Evolutionary conservation across 2,329 filamentous ascomycete genomes (phyloP), one percentile per base, ranked within the genome.

Genomic region (Alternaria sp.): DNA sequence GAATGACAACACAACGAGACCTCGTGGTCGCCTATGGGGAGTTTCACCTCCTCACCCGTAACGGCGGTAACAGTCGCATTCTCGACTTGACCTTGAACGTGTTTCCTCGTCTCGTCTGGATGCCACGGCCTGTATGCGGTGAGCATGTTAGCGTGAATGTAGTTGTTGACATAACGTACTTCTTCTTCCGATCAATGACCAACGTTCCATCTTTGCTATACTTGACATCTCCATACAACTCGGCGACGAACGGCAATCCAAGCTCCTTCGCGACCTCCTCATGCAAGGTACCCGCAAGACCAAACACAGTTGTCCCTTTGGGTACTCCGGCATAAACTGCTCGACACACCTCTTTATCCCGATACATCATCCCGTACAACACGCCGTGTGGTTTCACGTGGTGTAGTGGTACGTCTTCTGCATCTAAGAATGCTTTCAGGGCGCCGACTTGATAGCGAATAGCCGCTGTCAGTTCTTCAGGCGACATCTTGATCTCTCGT

Each of bases 341-440:
- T 44, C 79, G 78, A 34, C 84, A 85, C 3, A 83, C 77, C 12
- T 85, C 83, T 52, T 79, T 78, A 63, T 86, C 82, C 60, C 84
- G 73, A 62, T 81, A 83, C 78, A 84, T 85, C 83, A 86, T 85
- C 5, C 84, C 84, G 68, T 87, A 89, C 2, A 89, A 78, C 22
- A 85, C 82, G 5, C 87, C 86, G 57, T 89, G 87, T 3, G 87
- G 86, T 71, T 88, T 90, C 41, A 90, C 84, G 65, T 90, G 88
- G 65, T 87, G 81, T 26, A 90, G 74, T 14, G 80, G 76, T 7
- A 89, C 75, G 14, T 80, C 81, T 66, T 89, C 87, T 0, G 81
- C 82, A 34, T 86, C 83, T 3, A 90, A 78, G 62, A 89, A 87
- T 1, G 78, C 87, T 61, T 86, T 83, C 2, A 90, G 78, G 0